Percentiles rank a stretch among this genome's conserved stretches.
phyloP scores from a whole-genome alignment of 148 eudicot species.

The Amaranthus palmeri region DNA sequence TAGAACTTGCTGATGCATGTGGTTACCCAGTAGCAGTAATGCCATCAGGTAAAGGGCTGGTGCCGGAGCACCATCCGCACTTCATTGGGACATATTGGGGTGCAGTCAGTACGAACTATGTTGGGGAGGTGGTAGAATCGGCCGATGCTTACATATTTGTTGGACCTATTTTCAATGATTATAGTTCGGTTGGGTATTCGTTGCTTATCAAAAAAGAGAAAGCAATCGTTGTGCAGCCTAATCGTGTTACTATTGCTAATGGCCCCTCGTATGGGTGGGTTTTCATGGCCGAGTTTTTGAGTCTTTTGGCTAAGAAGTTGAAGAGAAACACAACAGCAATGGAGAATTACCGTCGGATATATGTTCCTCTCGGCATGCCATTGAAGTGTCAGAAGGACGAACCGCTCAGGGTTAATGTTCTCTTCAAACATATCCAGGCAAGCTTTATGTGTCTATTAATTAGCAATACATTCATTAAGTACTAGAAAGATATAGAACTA shows the following conservation, averaged over 20 bases:
- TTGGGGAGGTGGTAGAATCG: slow-evolving; percentile 81
- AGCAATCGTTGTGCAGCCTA: slow-evolving; percentile 52
- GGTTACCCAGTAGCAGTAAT: slow-evolving; percentile 73
- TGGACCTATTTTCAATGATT: slow-evolving; percentile 78
- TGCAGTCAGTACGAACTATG: slow-evolving; percentile 61
- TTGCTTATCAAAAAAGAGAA: slow-evolving; percentile 71
- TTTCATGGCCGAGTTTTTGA: slow-evolving; percentile 68
- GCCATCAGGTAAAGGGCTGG: slow-evolving; percentile 74
- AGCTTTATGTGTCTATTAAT: background rate
- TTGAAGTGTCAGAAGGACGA: slow-evolving; percentile 49
- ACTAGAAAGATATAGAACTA: too few relatives aligned
- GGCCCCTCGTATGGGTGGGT: slow-evolving; percentile 82
- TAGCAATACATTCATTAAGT: too few relatives aligned
- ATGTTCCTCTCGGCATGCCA: slow-evolving; percentile 67
- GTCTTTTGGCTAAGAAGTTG: slow-evolving; percentile 54
- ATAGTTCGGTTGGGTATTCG: slow-evolving; percentile 85
- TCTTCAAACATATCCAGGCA: slow-evolving; percentile 80
- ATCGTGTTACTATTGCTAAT: slow-evolving; percentile 64
- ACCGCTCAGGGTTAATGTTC: slow-evolving; percentile 70
- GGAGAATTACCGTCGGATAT: slow-evolving; percentile 65
- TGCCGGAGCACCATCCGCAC: slow-evolving; percentile 61
- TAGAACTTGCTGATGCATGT: slow-evolving; percentile 61
- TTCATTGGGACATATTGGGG: slow-evolving; percentile 87
- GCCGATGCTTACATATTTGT: slow-evolving; percentile 78
- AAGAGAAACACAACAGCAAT: slow-evolving; percentile 60